Percentiles rank a stretch among this genome's conserved stretches.
These are phyloP conservation scores for Clarireedia sp. DNA, from an alignment of 2,329 filamentous ascomycete genomes.

Conservation along the genomic window DNA sequence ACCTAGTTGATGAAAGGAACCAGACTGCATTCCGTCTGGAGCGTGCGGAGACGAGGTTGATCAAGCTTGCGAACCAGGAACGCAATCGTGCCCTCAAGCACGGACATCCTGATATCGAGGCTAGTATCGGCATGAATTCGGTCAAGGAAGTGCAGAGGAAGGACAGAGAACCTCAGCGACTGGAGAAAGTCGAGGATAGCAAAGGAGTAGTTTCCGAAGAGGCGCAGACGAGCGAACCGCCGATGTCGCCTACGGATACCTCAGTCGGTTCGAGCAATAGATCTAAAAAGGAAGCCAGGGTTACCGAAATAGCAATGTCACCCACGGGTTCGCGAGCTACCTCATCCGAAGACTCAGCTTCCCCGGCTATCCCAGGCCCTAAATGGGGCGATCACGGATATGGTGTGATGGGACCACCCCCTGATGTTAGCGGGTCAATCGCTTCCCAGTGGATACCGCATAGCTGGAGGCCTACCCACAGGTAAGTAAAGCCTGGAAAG, in stretches of 20 bases:
- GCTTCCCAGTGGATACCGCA: constrained; percentile 31
- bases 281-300: constrained; percentile 5
- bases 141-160: not conserved
- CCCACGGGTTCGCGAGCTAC: not conserved
- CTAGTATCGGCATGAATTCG: constrained; percentile 7
- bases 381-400: constrained; percentile 14
- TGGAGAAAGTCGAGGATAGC: not conserved
- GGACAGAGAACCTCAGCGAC: not conserved
- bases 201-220: not conserved
- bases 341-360: not conserved
- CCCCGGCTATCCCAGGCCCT: not conserved
- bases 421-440: constrained; percentile 30
- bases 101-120: constrained; percentile 32
- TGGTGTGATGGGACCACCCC: constrained; percentile 17
- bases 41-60: constrained; percentile 54
- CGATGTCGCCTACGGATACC: not conserved
- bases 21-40: constrained; percentile 54
- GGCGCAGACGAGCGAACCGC: not conserved
- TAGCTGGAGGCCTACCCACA: constrained; percentile 26
- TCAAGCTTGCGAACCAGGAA: constrained; percentile 48
- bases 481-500: no score
- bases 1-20: constrained; percentile 52
- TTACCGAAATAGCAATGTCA: constrained; percentile 1
- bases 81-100: constrained; percentile 47
- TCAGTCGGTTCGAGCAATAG: not conserved